A percentile compares a stretch with the other conserved stretches of the same genome.
Evolutionary conservation across 1,284 basidiomycete species (phyloP).

Genomic region (Malassezia dermatis): DNA sequence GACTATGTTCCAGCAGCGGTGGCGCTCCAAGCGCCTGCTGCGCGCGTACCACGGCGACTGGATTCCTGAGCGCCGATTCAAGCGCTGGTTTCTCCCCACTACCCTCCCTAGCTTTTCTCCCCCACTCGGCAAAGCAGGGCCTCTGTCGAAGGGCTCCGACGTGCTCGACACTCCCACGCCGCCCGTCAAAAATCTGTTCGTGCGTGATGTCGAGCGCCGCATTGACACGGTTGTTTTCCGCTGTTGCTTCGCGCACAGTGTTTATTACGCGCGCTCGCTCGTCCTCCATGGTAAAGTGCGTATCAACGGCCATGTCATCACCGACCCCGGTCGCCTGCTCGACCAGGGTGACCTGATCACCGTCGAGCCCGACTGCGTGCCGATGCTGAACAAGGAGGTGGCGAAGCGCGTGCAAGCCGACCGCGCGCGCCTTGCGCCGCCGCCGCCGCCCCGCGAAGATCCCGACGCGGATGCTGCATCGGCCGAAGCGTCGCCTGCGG

Average conservation of each 20-base stretch:
- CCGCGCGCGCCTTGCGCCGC: background rate
- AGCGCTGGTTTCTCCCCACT: constrained; percentile 83
- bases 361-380: constrained; percentile 70
- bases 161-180: constrained; percentile 15
- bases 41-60: constrained; percentile 93
- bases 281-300: constrained; percentile 78
- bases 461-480: background rate
- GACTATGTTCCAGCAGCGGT: constrained; percentile 84
- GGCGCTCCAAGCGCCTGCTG: constrained; percentile 76
- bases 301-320: constrained; percentile 74
- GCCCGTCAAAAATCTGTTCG: constrained; percentile 35
- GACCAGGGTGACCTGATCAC: constrained; percentile 89
- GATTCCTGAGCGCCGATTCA: constrained; percentile 84
- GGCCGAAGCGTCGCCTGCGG: background rate
- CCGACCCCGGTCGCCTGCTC: constrained; percentile 75
- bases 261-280: constrained; percentile 76
- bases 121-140: constrained; percentile 50
- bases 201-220: constrained; percentile 65
- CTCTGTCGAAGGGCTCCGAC: constrained; percentile 48
- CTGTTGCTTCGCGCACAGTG: constrained; percentile 76
- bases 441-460: background rate
- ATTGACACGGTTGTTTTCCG: constrained; percentile 87
- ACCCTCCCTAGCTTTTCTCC: constrained; percentile 67
- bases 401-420: constrained; percentile 24
- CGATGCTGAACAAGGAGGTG: constrained; percentile 52